phyloP scores from a whole-genome alignment of 2,329 filamentous ascomycete genomes.

The Onygenales sp. region DNA sequence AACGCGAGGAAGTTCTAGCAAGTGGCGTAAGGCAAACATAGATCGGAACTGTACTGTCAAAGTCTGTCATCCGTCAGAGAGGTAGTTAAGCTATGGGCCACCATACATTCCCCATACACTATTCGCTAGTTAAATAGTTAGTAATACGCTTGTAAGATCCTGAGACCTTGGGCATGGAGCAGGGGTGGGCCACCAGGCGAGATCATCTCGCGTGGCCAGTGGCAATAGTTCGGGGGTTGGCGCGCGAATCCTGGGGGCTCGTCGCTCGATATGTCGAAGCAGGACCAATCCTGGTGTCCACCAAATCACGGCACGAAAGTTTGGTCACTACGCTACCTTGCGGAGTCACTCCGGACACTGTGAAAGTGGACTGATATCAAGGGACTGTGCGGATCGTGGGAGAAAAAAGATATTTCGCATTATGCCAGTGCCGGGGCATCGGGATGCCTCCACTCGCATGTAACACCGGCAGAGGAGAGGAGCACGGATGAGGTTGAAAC shows the following conservation, averaged over 20 bases:
- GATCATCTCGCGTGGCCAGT: neutral
- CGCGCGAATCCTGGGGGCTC: neutral
- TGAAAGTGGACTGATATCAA: too few relatives aligned
- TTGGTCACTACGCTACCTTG: too few relatives aligned
- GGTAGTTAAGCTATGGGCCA: too few relatives aligned
- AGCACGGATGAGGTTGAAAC: neutral
- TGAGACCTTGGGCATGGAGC: neutral
- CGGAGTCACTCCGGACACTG: too few relatives aligned
- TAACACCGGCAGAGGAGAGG: neutral
- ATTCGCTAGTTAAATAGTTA: too few relatives aligned
- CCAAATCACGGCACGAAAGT: too few relatives aligned
- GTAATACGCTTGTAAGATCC: neutral
- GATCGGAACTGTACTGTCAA: too few relatives aligned
- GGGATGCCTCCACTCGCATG: neutral
- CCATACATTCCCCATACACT: too few relatives aligned
- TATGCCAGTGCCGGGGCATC: neutral
- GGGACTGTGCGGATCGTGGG: too few relatives aligned
- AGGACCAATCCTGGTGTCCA: neutral
- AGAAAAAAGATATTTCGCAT: too few relatives aligned
- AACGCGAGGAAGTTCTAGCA: neutral
- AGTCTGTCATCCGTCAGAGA: too few relatives aligned
- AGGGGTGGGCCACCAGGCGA: slow-evolving; percentile 1
- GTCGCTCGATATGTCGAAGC: neutral
- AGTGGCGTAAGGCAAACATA: too few relatives aligned
- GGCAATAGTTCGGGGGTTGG: neutral